Evolutionary conservation across 2,329 filamentous ascomycete genomes (phyloP).

Genomic region (Neofusicoccum sp.): DNA sequence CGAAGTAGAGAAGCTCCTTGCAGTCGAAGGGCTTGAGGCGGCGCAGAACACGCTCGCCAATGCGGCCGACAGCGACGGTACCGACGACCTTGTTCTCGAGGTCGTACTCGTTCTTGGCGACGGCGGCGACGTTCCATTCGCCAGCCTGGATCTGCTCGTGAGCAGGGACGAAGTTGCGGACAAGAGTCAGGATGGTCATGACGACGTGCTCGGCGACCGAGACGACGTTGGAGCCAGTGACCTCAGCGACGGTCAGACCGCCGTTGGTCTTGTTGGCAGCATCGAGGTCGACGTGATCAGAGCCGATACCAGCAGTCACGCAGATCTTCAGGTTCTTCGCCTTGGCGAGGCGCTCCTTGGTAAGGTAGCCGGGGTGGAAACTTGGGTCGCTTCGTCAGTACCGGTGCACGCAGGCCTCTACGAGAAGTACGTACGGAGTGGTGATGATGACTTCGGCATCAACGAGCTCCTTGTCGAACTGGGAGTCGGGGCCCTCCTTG

Average conservation of each 20-base stretch:
- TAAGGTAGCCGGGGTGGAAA: constrained; percentile 98
- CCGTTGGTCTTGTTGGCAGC: constrained; percentile 98
- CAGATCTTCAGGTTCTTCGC: constrained; percentile 99
- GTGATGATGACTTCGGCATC: constrained; percentile 99
- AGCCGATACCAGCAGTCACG: constrained; percentile 95
- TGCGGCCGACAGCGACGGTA: constrained; percentile 94
- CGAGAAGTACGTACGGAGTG: constrained; percentile 66
- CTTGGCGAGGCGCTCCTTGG: constrained; percentile 90
- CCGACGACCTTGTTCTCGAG: constrained; percentile 97
- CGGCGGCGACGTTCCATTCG: constrained; percentile 93
- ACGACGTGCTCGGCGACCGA: constrained; percentile 98
- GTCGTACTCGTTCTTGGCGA: constrained; percentile 98
- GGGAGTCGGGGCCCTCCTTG: constrained; percentile 92
- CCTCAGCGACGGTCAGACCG: constrained; percentile 93
- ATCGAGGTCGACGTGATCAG: constrained; percentile 96
- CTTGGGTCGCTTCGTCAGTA: constrained; percentile 44
- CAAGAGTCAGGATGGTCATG: constrained; percentile 95
- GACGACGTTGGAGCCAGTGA: constrained; percentile 97
- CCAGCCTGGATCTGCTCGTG: constrained; percentile 89
- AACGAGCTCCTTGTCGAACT: constrained; percentile 91
- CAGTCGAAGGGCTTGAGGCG: constrained; percentile 97
- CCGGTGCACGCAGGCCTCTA: constrained; percentile 21
- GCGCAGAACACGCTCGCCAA: constrained; percentile 95
- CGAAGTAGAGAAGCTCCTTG: constrained; percentile 99
- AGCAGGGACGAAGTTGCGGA: constrained; percentile 97